Evolutionary conservation across 176 grass and related monocot genomes (phyloP), one percentile per base, ranked within the genome.

Genomic region (Cymbopogon citratus): DNA sequence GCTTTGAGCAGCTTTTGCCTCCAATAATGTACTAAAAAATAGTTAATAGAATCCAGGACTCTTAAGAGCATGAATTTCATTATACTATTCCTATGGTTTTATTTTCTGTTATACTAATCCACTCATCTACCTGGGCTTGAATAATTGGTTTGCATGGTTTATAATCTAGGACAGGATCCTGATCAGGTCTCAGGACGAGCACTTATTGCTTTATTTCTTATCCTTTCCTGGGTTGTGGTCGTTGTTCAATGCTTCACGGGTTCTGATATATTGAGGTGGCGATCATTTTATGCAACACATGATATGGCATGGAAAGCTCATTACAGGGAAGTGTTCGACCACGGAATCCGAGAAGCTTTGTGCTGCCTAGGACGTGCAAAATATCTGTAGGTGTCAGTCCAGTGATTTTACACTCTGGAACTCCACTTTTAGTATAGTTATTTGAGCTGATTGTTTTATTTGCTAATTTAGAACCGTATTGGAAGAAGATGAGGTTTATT

Each of bases 221-320:
- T 91, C 59, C 81, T 98, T 77, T 94, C 88, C 21, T 95, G 92
- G 88, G 67, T 91, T 85, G 89, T 93, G 62, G 89, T 93, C 51
- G 77, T 93, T 60, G 63, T 98, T 75, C 96, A 98, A 31, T 91
- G 87, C 44, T 98, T 98, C 84, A 98, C 77, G 65, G n/a, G 96
- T 78, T 89, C 92, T 80, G 92, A 98, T 82, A 83, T 98, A 84
- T 81, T 95, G 83, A 85, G 92, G 78, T 98, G 96, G 96, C 85
- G 90, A 59, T 98, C 96, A 25, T 98, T 93, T 87, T 98, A 98
- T 86, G 87, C 92, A 49, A 98, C 96, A 51, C 96, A 95, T 89
- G 96, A 98, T 85, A 90, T 92, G 68, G 96, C 92, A 63, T 98
- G 96, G 96, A 98, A 98, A 86, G 90, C 92, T 88, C 93, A 98